A percentile compares a stretch with the other conserved stretches of the same genome.
phyloP scores from a whole-genome alignment of 495 filamentous ascomycete species.

The Friedmanniomyces endolithicus region DNA sequence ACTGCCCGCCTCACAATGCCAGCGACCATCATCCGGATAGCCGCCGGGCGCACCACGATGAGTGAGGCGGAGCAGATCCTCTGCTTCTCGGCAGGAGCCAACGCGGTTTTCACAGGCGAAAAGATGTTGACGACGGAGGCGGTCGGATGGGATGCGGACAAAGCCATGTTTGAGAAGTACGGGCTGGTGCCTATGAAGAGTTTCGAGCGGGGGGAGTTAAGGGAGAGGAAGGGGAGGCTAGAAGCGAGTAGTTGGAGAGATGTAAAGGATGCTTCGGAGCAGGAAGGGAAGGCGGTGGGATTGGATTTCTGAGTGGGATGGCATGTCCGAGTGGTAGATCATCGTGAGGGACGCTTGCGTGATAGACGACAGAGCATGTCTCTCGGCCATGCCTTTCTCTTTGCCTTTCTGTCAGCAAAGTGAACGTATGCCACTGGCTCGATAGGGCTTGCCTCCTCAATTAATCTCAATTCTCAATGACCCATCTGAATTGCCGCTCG shows the following conservation, averaged over 20 bases:
- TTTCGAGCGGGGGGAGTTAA: conserved; percentile 11
- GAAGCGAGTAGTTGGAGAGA: background rate
- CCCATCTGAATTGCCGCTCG: too few relatives aligned
- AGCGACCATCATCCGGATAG: conserved; percentile 65
- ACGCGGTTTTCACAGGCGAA: conserved; percentile 81
- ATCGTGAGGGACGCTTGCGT: too few relatives aligned
- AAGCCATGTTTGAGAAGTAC: conserved; percentile 64
- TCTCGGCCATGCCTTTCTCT: too few relatives aligned
- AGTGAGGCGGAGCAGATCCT: conserved; percentile 70
- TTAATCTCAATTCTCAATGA: too few relatives aligned
- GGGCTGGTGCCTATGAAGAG: conserved; percentile 54
- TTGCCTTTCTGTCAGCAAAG: too few relatives aligned
- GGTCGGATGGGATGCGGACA: conserved; percentile 79
- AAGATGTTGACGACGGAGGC: conserved; percentile 86
- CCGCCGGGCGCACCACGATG: conserved; percentile 65
- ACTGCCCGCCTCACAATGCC: conserved; percentile 70
- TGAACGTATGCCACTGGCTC: too few relatives aligned
- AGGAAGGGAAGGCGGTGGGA: background rate
- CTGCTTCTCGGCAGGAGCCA: conserved; percentile 76
- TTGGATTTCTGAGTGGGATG: background rate
- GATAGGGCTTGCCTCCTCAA: too few relatives aligned
- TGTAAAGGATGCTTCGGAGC: background rate
- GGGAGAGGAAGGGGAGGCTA: conserved; percentile 2
- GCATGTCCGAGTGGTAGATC: too few relatives aligned
- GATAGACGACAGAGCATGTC: too few relatives aligned